phyloP scores from a whole-genome alignment of 2,329 filamentous ascomycete genomes.

The Venturia nashicola region DNA sequence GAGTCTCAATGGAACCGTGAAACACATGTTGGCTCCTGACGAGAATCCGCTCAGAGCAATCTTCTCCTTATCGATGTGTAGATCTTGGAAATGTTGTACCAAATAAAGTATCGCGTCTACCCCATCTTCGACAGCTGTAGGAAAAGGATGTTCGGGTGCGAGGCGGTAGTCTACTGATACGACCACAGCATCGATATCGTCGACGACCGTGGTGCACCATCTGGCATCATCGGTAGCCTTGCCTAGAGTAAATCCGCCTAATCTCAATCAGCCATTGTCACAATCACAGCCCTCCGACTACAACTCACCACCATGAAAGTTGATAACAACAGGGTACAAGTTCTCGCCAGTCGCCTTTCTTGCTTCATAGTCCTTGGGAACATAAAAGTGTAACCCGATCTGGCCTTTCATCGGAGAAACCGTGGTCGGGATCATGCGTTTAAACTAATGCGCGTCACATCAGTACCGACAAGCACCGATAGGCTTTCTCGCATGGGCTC shows the following conservation, averaged over 20 bases:
- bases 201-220: conserved; percentile 45
- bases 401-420: conserved; percentile 31
- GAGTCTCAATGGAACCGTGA: conserved; percentile 48
- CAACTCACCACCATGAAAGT: conserved; percentile 11
- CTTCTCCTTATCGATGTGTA: conserved; percentile 44
- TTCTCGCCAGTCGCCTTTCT: background rate
- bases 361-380: conserved; percentile 36
- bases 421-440: conserved; percentile 40
- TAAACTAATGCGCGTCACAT: conserved; percentile 34
- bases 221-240: conserved; percentile 47
- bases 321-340: conserved; percentile 10
- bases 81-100: conserved; percentile 40
- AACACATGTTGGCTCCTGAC: conserved; percentile 49
- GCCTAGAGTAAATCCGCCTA: conserved; percentile 49
- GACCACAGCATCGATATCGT: conserved; percentile 44
- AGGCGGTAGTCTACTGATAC: conserved; percentile 50
- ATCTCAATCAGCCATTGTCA: conserved; percentile 12
- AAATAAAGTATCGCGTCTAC: conserved; percentile 49
- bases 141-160: conserved; percentile 50
- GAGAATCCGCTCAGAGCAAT: conserved; percentile 51
- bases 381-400: conserved; percentile 49
- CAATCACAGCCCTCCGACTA: too few species aligned
- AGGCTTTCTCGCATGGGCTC: background rate
- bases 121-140: conserved; percentile 51
- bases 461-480: background rate